These are phyloP conservation scores for Crithidia acanthocephali DNA, from an alignment of 208 protist species.

Conservation along the genomic window DNA sequence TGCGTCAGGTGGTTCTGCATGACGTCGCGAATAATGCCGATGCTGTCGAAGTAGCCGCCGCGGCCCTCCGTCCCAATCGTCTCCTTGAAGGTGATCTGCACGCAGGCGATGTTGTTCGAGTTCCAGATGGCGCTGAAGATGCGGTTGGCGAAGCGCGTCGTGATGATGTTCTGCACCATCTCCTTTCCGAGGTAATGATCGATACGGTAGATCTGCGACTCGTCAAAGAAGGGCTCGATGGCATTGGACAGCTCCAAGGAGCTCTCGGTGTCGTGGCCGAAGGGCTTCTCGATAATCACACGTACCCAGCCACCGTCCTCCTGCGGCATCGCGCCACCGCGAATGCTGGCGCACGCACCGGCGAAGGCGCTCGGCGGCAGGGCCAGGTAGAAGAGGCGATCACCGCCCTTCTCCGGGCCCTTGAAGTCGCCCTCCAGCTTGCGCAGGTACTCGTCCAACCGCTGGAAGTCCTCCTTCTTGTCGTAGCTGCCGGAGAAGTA, in stretches of 20 bases:
- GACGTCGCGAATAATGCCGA: constrained; percentile 95
- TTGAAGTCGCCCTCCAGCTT: constrained; percentile 58
- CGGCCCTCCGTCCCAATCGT: constrained; percentile 92
- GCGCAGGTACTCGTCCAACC: constrained; percentile 57
- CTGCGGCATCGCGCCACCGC: constrained; percentile 58
- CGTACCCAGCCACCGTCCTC: constrained; percentile 68
- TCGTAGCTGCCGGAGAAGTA: constrained; percentile 89
- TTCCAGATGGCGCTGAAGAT: constrained; percentile 94
- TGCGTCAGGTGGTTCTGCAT: constrained; percentile 96
- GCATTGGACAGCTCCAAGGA: constrained; percentile 75
- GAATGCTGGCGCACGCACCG: constrained; percentile 55
- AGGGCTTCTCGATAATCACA: constrained; percentile 95
- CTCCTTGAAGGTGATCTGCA: constrained; percentile 96
- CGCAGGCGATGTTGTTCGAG: constrained; percentile 81
- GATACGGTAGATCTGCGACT: constrained; percentile 93
- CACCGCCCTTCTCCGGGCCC: constrained; percentile 45
- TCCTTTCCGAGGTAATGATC: constrained; percentile 97
- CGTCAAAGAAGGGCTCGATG: constrained; percentile 82
- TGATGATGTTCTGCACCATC: constrained; percentile 95
- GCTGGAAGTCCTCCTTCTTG: constrained; percentile 68
- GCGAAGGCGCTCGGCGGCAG: constrained; percentile 90
- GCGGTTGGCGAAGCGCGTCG: constrained; percentile 93
- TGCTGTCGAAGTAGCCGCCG: constrained; percentile 94
- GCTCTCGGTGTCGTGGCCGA: constrained; percentile 86
- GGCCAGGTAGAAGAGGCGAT: constrained; percentile 93